Evolutionary conservation across 495 filamentous ascomycete genomes (phyloP).

Genomic region (Schizothecium vesticola): DNA sequence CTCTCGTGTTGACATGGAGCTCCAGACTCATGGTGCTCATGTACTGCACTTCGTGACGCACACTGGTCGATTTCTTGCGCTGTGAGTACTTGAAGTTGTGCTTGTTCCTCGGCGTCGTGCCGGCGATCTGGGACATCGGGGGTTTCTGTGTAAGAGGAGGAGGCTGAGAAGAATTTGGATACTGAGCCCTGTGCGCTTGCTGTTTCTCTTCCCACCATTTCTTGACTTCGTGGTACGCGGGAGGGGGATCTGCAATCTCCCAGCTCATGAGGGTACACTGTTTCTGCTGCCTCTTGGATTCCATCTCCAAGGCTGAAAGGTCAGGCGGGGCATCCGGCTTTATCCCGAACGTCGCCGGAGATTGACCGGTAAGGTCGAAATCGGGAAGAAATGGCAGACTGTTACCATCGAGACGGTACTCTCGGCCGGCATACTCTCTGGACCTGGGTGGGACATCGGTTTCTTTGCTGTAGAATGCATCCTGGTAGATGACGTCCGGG

Average conservation of each 20-base stretch:
- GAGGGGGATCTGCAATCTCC: constrained; percentile 62
- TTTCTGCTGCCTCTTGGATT: constrained; percentile 44
- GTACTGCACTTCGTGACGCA: constrained; percentile 81
- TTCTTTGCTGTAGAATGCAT: constrained; percentile 83
- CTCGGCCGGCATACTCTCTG: constrained; percentile 82
- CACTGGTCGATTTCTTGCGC: constrained; percentile 64
- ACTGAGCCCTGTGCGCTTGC: constrained; percentile 32
- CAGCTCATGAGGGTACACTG: constrained; percentile 56
- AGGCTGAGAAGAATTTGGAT: constrained; percentile 42
- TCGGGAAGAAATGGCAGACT: constrained; percentile 70
- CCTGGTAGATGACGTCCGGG: constrained; percentile 66
- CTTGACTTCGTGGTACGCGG: constrained; percentile 64
- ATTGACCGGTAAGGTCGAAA: constrained; percentile 64
- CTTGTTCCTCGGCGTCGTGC: constrained; percentile 78
- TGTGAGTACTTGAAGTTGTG: constrained; percentile 87
- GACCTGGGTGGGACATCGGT: constrained; percentile 73
- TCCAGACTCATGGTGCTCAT: constrained; percentile 97
- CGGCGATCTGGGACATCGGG: constrained; percentile 79
- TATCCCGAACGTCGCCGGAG: constrained; percentile 50
- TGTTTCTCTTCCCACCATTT: constrained; percentile 55
- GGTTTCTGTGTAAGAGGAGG: constrained; percentile 41
- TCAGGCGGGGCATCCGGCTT: constrained; percentile 43
- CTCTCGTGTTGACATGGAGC: constrained; percentile 88
- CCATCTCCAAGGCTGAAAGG: constrained; percentile 43
- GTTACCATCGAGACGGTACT: constrained; percentile 73